Evolutionary conservation across 805 yeast species (phyloP).

Genomic region (Metschnikowia gruessii): DNA sequence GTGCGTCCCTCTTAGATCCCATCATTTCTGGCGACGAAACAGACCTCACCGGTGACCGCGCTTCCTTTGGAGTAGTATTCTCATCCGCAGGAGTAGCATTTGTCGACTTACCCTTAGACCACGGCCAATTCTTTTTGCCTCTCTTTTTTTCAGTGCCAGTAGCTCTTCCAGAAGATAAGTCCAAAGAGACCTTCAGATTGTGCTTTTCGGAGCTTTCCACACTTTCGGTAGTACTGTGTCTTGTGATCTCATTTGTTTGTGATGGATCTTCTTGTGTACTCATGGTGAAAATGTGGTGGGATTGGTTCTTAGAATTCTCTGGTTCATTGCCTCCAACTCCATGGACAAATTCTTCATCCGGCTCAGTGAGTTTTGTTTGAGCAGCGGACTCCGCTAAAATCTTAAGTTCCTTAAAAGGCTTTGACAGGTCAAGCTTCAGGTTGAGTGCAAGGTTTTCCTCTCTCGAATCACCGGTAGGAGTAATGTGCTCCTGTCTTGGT

Average conservation of each 20-base stretch:
- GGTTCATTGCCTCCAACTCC: background rate
- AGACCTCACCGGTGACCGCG: slow-evolving; percentile 28
- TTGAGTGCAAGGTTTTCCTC: background rate
- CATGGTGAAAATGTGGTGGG: background rate
- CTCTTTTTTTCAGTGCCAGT: slow-evolving; percentile 19
- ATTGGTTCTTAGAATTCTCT: background rate
- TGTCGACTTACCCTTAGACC: slow-evolving; percentile 30
- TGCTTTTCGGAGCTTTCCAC: slow-evolving; percentile 6
- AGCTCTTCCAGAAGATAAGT: slow-evolving; percentile 3
- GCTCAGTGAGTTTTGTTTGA: background rate
- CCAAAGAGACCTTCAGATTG: slow-evolving; percentile 12
- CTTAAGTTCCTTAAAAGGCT: background rate
- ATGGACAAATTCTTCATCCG: background rate
- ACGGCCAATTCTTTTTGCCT: slow-evolving; percentile 41
- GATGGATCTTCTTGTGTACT: background rate
- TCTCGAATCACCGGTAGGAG: background rate
- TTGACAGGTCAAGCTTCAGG: background rate
- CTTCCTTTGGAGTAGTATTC: background rate
- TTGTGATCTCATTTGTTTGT: slow-evolving; percentile 1
- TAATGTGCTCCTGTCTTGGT: background rate
- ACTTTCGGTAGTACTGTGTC: background rate
- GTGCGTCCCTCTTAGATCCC: slow-evolving; percentile 7
- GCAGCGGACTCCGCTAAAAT: background rate
- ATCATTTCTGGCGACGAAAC: slow-evolving; percentile 38
- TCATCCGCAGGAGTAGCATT: background rate